Evolutionary conservation across 1,284 basidiomycete genomes (phyloP).

Genomic region (Ganoderma lucidum): DNA sequence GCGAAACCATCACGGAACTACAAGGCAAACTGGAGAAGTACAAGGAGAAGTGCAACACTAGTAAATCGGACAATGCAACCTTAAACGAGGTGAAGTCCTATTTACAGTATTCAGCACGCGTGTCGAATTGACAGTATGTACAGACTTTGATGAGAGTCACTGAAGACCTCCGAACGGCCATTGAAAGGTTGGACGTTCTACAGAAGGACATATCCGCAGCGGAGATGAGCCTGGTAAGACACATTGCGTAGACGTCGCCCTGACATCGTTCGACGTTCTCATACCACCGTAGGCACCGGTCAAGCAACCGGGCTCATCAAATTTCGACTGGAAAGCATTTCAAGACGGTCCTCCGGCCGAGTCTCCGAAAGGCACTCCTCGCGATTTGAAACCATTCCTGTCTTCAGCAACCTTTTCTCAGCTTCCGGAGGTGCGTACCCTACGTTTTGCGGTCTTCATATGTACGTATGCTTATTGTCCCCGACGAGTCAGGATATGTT

Average conservation of each 20-base stretch:
- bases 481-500: neutral
- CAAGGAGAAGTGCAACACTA: neutral
- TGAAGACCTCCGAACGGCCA: neutral
- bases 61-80: neutral
- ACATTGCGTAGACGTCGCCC: neutral
- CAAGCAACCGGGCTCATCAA: neutral
- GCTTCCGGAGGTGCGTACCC: neutral
- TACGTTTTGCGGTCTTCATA: neutral
- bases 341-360: neutral
- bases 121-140: too few species aligned
- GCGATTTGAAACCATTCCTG: neutral
- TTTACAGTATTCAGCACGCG: neutral
- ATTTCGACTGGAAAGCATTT: slow-evolving; percentile 2
- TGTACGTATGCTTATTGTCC: neutral
- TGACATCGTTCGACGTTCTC: neutral
- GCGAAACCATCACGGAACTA: neutral
- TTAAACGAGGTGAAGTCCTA: neutral
- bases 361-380: neutral
- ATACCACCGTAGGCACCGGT: neutral
- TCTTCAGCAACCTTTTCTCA: neutral
- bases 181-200: neutral
- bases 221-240: neutral
- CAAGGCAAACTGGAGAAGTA: neutral
- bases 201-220: neutral
- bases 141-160: neutral